Percentiles rank a stretch among this genome's conserved stretches.
These are phyloP conservation scores for Hypoxylon sp. DNA, from an alignment of 2,329 filamentous ascomycete genomes.

Conservation along the genomic window DNA sequence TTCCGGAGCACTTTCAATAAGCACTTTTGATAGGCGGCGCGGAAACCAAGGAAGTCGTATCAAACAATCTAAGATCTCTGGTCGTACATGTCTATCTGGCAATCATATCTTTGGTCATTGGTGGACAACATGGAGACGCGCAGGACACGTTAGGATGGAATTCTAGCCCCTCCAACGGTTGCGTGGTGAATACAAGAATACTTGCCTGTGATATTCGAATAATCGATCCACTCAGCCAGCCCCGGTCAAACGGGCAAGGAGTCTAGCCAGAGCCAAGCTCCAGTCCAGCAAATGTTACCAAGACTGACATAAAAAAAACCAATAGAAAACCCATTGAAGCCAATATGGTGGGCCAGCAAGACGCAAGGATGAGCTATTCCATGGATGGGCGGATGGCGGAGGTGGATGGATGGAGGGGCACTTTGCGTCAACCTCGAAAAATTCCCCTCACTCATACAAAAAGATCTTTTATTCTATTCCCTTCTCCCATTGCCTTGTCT, in stretches of 20 bases:
- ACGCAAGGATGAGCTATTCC: no score
- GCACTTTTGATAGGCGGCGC: conserved; percentile 5
- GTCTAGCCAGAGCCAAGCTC: background rate
- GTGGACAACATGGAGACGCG: background rate
- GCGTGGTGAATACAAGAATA: conserved; percentile 5
- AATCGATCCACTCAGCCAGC: conserved; percentile 19
- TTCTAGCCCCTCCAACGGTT: background rate
- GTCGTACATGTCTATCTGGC: background rate
- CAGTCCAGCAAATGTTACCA: conserved; percentile 22
- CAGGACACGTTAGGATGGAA: no score
- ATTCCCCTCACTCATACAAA: conserved; percentile 35
- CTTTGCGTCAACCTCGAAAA: conserved; percentile 30
- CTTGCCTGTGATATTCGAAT: conserved; percentile 2
- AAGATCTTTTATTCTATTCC: conserved; percentile 24
- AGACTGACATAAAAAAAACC: conserved; percentile 13
- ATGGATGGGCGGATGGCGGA: no score
- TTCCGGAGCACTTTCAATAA: background rate
- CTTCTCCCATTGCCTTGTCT: conserved; percentile 15
- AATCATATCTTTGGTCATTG: conserved; percentile 6
- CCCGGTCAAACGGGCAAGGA: background rate
- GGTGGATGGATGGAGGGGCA: conserved; percentile 34
- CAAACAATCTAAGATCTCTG: background rate
- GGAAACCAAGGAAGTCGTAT: background rate
- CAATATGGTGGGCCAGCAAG: conserved; percentile 18
- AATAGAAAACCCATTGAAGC: conserved; percentile 7